Evolutionary conservation across 441 rosid species (phyloP), one percentile per base, ranked within the genome.

Genomic region (Hypseocharis bilobata): DNA sequence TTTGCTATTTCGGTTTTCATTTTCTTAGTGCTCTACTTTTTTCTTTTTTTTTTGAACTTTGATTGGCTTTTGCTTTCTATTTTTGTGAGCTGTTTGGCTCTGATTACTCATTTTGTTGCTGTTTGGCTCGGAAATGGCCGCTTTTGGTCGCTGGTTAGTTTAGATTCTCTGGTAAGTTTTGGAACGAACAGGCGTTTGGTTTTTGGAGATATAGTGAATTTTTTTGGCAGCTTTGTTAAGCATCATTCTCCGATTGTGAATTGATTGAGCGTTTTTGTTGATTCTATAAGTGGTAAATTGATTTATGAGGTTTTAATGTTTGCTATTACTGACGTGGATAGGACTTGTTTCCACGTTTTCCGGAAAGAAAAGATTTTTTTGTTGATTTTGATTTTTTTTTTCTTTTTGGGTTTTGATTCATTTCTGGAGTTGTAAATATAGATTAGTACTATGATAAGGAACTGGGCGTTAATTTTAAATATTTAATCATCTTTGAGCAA

Each of bases 71-170:
- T 62, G 22, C 20, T 42, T 32, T 26, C 7, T 14, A 28, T 57
- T 16, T 45, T 4, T 16, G 6, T 4, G 27, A 0, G 0, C 3
- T 25, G 27, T 29, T 22, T 22, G 3, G 25, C 42, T 36, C 32
- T 58, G 36, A 19, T 66, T 62, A 4, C 26, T 29, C 4, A 54
- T 6, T 27, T 51, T 10, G 27, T 60, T 28, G 42, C 49, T 63
- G 47, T 23, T 51, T 47, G 49, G n/a, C 28, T 62, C 2, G 8
- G 42, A 75, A 75, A 51, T 13, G 27, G n/a, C 1, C 29, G 60
- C 11, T 28, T 55, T 55, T 55, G 34, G 60, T 55, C 32, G 26
- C 60, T 14, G 60, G 32, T 14, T 55, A 55, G 60, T 55, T 55
- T 26, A 55, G 60, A 26, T 26, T 55, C 30, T 55, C 19, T 14